Percentiles rank a stretch among this genome's conserved stretches.
phyloP scores from a whole-genome alignment of 495 filamentous ascomycete species.

The Aspergillus carlsbadensis region DNA sequence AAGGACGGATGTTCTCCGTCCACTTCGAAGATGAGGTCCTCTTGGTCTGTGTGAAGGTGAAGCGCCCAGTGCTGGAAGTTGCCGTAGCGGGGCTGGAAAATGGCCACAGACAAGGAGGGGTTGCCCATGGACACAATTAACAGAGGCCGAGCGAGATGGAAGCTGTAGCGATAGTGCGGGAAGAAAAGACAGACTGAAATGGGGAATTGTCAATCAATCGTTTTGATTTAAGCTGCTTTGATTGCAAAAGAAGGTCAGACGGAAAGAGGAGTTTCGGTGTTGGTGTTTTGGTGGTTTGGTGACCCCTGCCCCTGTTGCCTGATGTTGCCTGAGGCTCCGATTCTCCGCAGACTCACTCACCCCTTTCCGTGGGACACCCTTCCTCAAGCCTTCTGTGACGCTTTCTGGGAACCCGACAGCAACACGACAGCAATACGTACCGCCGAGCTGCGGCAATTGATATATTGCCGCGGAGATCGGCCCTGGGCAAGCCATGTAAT shows the following conservation, averaged over 20 bases:
- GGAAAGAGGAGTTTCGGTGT: neutral
- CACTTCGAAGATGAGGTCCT: constrained; percentile 20
- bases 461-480: too few species aligned
- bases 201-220: too few species aligned
- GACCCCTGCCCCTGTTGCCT: neutral
- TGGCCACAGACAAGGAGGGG: constrained; percentile 18
- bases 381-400: neutral
- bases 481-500: too few species aligned
- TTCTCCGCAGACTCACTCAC: neutral
- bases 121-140: neutral
- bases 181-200: too few species aligned
- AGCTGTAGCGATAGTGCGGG: too few species aligned
- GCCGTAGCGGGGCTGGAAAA: constrained; percentile 21
- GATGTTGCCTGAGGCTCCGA: too few species aligned
- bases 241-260: too few species aligned
- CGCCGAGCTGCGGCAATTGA: too few species aligned
- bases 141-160: too few species aligned
- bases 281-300: neutral
- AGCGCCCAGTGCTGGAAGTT: constrained; percentile 24
- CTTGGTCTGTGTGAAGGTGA: constrained; percentile 15
- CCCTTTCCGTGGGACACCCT: neutral
- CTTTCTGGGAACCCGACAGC: too few species aligned
- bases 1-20: constrained; percentile 22
- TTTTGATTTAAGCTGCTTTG: too few species aligned
- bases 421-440: too few species aligned